Evolutionary conservation across 495 filamentous ascomycete genomes (phyloP).

Genomic region (Xylaria scruposa): DNA sequence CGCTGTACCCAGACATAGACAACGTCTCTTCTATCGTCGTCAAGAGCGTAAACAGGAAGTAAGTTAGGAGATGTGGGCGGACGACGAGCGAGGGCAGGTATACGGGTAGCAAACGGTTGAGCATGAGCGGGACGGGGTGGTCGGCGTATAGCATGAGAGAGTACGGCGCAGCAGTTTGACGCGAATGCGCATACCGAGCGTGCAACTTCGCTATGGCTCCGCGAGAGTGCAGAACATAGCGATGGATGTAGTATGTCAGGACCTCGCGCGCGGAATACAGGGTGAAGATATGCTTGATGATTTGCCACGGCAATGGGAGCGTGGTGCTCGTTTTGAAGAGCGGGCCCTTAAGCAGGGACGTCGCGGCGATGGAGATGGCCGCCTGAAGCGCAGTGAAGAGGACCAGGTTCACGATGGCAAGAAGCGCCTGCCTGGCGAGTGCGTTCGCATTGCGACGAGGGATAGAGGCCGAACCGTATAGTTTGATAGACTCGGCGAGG

Average conservation of each 20-base stretch:
- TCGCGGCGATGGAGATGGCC: slow-evolving; percentile 48
- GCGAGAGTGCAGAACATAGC: slow-evolving; percentile 67
- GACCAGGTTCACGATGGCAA: slow-evolving; percentile 71
- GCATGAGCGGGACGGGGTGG: slow-evolving; percentile 76
- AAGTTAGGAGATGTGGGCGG: slow-evolving; percentile 82
- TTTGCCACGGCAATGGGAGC: slow-evolving; percentile 56
- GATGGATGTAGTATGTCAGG: slow-evolving; percentile 74
- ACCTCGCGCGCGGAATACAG: slow-evolving; percentile 65
- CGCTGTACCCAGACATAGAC: slow-evolving; percentile 76
- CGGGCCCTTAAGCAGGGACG: slow-evolving; percentile 40
- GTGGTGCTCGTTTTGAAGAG: slow-evolving; percentile 52
- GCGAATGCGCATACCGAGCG: slow-evolving; percentile 67
- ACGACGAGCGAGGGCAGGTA: slow-evolving; percentile 70
- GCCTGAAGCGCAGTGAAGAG: slow-evolving; percentile 64
- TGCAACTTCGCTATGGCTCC: slow-evolving; percentile 54
- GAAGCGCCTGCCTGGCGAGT: slow-evolving; percentile 50
- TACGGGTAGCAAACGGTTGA: slow-evolving; percentile 72
- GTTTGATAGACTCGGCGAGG: slow-evolving; percentile 70
- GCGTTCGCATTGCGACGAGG: slow-evolving; percentile 60
- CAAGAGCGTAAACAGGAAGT: slow-evolving; percentile 69
- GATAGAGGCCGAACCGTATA: slow-evolving; percentile 67
- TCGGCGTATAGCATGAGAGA: slow-evolving; percentile 70
- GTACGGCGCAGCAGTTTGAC: slow-evolving; percentile 62
- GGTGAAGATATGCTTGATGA: slow-evolving; percentile 69
- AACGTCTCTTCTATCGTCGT: slow-evolving; percentile 80